These are phyloP conservation scores for Penicillium desertorum DNA, from an alignment of 495 filamentous ascomycete genomes.

Conservation along the genomic window DNA sequence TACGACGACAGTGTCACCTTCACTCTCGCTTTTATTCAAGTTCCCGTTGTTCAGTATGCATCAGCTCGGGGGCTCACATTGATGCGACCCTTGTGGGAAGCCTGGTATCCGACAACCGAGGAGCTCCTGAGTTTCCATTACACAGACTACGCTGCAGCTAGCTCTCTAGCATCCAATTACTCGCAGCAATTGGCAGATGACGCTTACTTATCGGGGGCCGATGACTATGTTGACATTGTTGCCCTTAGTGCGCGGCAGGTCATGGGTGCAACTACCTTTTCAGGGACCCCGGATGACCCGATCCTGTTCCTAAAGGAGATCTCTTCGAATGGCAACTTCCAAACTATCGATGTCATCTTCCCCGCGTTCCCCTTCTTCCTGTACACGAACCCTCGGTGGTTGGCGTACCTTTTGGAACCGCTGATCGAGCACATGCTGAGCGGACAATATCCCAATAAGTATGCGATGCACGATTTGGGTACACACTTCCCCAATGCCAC, in stretches of 20 bases:
- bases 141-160: conserved; percentile 64
- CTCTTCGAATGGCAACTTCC: conserved; percentile 89
- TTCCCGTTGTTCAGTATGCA: conserved; percentile 84
- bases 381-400: conserved; percentile 90
- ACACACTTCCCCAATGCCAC: conserved; percentile 89
- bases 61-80: conserved; percentile 73
- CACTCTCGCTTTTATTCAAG: conserved; percentile 79
- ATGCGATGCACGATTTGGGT: conserved; percentile 93
- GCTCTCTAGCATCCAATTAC: conserved; percentile 68
- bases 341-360: conserved; percentile 97
- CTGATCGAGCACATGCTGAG: conserved; percentile 87
- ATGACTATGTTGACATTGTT: conserved; percentile 72
- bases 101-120: conserved; percentile 63
- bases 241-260: conserved; percentile 89
- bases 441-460: conserved; percentile 86
- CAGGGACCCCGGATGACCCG: conserved; percentile 79
- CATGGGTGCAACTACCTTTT: conserved; percentile 84
- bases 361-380: conserved; percentile 92
- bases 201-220: conserved; percentile 57
- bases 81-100: conserved; percentile 87
- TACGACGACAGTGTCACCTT: conserved; percentile 62
- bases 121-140: conserved; percentile 74
- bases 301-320: conserved; percentile 95
- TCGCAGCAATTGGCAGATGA: conserved; percentile 74
- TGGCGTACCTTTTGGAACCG: conserved; percentile 86